Percentiles rank a stretch among this genome's conserved stretches.
phyloP scores from a whole-genome alignment of 1,139 yeast species.

The Geotrichum bryndzae region DNA sequence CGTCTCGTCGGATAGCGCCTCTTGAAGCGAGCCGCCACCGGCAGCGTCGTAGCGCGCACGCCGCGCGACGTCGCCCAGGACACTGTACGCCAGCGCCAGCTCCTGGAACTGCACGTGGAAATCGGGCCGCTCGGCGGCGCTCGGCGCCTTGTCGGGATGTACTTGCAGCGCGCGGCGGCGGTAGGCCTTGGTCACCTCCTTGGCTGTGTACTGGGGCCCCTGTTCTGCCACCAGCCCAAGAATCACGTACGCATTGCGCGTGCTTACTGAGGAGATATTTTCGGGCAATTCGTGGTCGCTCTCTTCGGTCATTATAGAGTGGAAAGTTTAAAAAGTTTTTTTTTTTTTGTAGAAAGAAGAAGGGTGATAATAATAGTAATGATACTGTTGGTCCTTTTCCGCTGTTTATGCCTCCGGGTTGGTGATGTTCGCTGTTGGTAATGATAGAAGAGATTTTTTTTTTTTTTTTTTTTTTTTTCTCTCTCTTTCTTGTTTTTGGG shows the following conservation, averaged over 20 bases:
- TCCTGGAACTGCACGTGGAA: constrained; percentile 53
- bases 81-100: constrained; percentile 69
- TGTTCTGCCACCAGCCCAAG: constrained; percentile 39
- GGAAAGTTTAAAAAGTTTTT: background rate
- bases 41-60: constrained; percentile 52
- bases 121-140: constrained; percentile 33
- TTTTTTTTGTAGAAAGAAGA: too few species aligned
- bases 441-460: too few species aligned
- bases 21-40: constrained; percentile 56
- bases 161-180: constrained; percentile 60
- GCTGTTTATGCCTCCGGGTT: too few species aligned
- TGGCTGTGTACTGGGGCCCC: constrained; percentile 40
- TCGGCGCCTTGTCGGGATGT: constrained; percentile 72
- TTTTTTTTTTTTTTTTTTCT: background rate
- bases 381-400: too few species aligned
- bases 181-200: constrained; percentile 64
- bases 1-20: constrained; percentile 40
- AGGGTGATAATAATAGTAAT: too few species aligned
- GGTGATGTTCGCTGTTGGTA: too few species aligned
- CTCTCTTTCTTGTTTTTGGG: background rate
- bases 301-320: background rate
- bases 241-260: constrained; percentile 61
- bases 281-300: constrained; percentile 9
- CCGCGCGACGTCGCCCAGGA: constrained; percentile 54
- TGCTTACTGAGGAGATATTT: constrained; percentile 11